phyloP scores from a whole-genome alignment of 169 alveolate genomes.

The Amoebophrya sp. region DNA sequence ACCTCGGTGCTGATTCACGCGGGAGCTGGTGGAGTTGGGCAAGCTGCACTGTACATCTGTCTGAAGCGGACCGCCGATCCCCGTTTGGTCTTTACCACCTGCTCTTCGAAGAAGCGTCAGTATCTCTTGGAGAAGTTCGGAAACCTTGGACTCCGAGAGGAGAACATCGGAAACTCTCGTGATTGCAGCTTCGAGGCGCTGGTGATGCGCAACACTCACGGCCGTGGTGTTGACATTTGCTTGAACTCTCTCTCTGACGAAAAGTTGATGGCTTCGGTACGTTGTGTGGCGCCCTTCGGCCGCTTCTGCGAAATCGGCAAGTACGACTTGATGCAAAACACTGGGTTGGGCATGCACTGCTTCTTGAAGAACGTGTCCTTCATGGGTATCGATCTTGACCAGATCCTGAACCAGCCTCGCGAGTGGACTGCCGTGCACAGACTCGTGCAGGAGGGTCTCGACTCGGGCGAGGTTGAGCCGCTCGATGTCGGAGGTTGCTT shows the following conservation, averaged over 20 bases:
- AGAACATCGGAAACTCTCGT: not conserved
- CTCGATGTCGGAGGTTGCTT: not conserved
- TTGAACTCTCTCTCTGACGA: not conserved
- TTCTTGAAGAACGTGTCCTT: not conserved
- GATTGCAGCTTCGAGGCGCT: not conserved
- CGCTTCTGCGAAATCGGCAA: conserved; percentile 2
- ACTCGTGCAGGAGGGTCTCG: not conserved
- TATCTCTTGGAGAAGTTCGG: conserved; percentile 7
- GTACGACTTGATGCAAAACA: conserved; percentile 20
- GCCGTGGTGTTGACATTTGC: conserved; percentile 1
- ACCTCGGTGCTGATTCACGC: conserved; percentile 22
- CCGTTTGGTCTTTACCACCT: not conserved
- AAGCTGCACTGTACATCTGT: conserved; percentile 6
- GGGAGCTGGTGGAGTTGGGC: not conserved
- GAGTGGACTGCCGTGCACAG: conserved; percentile 24
- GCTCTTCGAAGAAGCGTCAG: not conserved
- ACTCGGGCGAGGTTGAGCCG: not conserved
- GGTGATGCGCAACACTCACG: not conserved
- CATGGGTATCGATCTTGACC: conserved; percentile 17
- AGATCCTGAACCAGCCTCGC: conserved; percentile 11
- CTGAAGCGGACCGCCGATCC: not conserved
- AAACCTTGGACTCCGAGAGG: not conserved
- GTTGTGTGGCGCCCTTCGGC: conserved; percentile 16
- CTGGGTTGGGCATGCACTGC: conserved; percentile 7
- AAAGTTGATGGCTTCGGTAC: not conserved